Conservation (phyloP, 2,329 filamentous ascomycete species). For the Aureobasidium sp. region DNA sequence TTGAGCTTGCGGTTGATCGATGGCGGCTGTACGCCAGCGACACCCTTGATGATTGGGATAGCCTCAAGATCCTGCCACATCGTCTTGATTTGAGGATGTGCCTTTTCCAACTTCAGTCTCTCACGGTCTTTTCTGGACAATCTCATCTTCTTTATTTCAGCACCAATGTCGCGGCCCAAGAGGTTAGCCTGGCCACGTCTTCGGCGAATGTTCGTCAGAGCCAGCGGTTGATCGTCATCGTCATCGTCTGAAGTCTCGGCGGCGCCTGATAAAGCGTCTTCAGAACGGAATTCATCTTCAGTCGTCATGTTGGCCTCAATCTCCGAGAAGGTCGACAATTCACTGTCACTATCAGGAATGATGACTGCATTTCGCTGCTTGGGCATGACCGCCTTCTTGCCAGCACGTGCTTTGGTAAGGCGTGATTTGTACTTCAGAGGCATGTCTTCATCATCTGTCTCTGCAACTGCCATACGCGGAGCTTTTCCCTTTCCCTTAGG, state of each 20-base stretch:
- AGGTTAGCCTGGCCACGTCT: conserved; percentile 8
- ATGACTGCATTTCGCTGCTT: conserved; percentile 11
- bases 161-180: not conserved
- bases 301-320: conserved; percentile 35
- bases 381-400: conserved; percentile 16
- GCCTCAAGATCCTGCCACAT: conserved; percentile 79
- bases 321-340: conserved; percentile 23
- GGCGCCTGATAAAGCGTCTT: conserved; percentile 16
- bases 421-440: conserved; percentile 4
- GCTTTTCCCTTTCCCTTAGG: not conserved
- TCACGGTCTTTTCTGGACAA: conserved; percentile 36
- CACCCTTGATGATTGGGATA: conserved; percentile 58
- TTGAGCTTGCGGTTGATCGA: conserved; percentile 80
- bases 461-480: conserved; percentile 4
- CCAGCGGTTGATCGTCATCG: conserved; percentile 24
- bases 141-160: conserved; percentile 16
- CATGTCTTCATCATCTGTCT: conserved; percentile 26
- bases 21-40: conserved; percentile 62
- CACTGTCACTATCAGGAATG: conserved; percentile 37
- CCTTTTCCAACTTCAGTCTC: conserved; percentile 61
- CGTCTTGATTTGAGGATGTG: conserved; percentile 70
- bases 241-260: conserved; percentile 29
- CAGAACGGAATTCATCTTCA: conserved; percentile 27
- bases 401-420: conserved; percentile 16
- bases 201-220: not conserved